Base-by-base conservation (phyloP, 208 protist species). In the Wallacemonas rigidus region DNA sequence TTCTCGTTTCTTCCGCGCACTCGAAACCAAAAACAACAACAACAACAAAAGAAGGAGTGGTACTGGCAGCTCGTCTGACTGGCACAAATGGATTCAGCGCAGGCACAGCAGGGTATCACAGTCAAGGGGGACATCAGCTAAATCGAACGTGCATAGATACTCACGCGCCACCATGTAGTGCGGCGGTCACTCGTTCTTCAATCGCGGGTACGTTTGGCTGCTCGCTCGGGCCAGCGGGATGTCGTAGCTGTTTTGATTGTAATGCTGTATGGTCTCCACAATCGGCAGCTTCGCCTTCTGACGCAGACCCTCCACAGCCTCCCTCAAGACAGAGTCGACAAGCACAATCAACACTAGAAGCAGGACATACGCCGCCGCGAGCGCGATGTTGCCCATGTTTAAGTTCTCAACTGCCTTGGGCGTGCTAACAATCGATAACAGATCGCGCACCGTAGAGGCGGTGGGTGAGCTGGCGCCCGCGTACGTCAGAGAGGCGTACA, bases 211-310 rank as follows among this genome's bases (percentile, higher is more conserved):
- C 3, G 40, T 62, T 12, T 40, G 26, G 54, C 47, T 71, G 36
- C 58, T 58, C 41, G 62, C 61, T 4, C 63, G 40, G 1, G 71
- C 83, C 12, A 82, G 4, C 11, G 81, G 81, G 14, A 55, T 67
- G 14, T 85, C 79, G 76, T 93, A 93, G 63, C 71, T 85, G 54
- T 86, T 85, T 44, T 53, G 40, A 69, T 94, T 94, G 76, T 90
- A 85, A 71, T 89, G 76, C 26, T 81, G 69, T 15, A 94, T 62
- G 45, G 91, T 78, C 41, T 88, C 74, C 6, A 72, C 40, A 12
- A 76, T 71, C 7, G 90, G 90, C 40, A 87, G 72, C 51, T 83
- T 84, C 3, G 80, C 81, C 60, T 80, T 79, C 41, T 63, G 35
- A 14, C 83, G 73, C 48, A 92, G 36, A 35, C 61, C 58, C 26